Evolutionary conservation across 345 rosid species (phyloP), one percentile per base, ranked within the genome.

Genomic region (Salix koriyanagi): DNA sequence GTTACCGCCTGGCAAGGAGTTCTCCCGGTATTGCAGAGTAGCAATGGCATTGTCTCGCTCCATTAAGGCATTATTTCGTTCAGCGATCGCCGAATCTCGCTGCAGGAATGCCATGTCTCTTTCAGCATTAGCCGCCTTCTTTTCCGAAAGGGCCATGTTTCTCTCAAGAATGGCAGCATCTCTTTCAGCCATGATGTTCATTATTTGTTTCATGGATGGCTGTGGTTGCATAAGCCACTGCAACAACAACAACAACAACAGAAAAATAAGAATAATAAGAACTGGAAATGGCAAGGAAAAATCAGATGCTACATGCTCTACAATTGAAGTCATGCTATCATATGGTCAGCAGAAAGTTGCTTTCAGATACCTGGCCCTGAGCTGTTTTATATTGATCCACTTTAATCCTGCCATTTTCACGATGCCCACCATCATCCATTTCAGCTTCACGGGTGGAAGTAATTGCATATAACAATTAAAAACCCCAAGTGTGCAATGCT

Each of bases 181-280:
- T 34, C 98, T 89, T 87, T 96, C 98, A 32, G 97, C 95, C 89
- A 96, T 92, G 71, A 96, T 89, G 64, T 89, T 83, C 98, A 96
- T 96, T 70, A 96, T 93, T 87, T 96, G 99, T 88, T 96, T 96
- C 98, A 96, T 96, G 23, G 99, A 91, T 64, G 98, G 99, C 87
- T 92, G 98, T 83, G 90, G 90, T 79, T 89, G 99, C 94, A 91
- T 85, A 85, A 91, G 79, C 98, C 97, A 92, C 97, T 96, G 91
- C 82, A 79, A 73, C 67, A 73, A 65, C 75, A 84, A 58, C 36
- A 75, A 34, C 82, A 79, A 74, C 65, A 73, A 67, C 7, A 70
- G 48, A 56, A 58, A 71, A 50, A 76, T 16, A 75, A 72, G 28
- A 71, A 71, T 46, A 64, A 75, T 76, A 67, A 83, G 58, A 37